Evolutionary conservation across 1,139 yeast genomes (phyloP), one percentile per base, ranked within the genome.

Genomic region (Magnusiomyces fungicola): DNA sequence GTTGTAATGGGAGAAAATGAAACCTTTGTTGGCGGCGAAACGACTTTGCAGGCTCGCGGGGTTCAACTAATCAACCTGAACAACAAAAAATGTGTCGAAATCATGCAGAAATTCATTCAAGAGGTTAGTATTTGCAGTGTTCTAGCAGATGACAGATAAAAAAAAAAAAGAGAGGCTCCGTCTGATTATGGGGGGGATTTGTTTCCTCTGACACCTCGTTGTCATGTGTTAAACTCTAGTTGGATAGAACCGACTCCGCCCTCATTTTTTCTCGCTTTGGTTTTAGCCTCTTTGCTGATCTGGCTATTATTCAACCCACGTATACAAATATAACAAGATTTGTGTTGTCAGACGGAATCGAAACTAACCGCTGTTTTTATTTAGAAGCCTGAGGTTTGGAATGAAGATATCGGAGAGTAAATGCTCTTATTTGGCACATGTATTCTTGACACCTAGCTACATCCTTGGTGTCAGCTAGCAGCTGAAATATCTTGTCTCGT

Each of bases 1-100:
- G 84, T 88, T 34, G 97, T 90, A 0, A 62, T 88, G 67, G 97
- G 96, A 21, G 97, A 90, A 66, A 88, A 88, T 66, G 78, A 69
- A 47, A 89, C 83, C 24, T 90, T 84, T 59, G 57, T 75, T 40
- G 96, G 97, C 14, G 81, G 78, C 41, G 97, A 90, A 64, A 85
- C 81, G 33, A 80, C 80, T 65, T 72, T 90, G 60, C 65, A 66
- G 54, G 62, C 73, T 12, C 71, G 81, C 58, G 95, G 95, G 16
- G 81, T 85, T 43, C 94, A 89, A 61, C 80, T 89, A 19, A 72
- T 83, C 47, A 83, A 87, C 62, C 56, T 83, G 63, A 69, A 88
- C 48, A 79, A 78, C 58, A 73, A 72, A 29, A 80, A 80, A 57
- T 90, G 97, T 67, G 80, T 79, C 61, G 74, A 75, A 18, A 65